Evolutionary conservation across 805 yeast genomes (phyloP), one percentile per base, ranked within the genome.

Genomic region (Candida suzukii): DNA sequence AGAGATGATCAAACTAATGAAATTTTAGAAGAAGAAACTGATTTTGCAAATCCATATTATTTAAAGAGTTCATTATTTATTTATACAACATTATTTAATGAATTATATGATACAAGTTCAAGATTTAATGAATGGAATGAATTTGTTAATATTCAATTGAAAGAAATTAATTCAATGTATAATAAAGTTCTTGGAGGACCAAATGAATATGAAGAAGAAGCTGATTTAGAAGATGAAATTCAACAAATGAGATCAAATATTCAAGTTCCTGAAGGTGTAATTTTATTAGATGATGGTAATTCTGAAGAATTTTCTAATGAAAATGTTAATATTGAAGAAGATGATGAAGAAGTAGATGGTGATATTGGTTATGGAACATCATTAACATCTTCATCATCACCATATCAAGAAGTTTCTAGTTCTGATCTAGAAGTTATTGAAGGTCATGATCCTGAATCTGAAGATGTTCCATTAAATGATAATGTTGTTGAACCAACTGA

Each of bases 151-250:
- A 73, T 68, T 10, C 62, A 71, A 17, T 56, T 76, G 35, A 63
- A 73, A 39, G 73, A 73, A 40, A 73, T 78, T 11, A 64, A 79
- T 45, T 76, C 74, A 39, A 68, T 74, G 58, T 75, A 76, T 51
- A 76, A 74, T 54, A 78, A 73, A 22, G 79, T 76, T 3, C 56
- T 76, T 25, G 82, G 81, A 3, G 74, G 77, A 41, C 64, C 64
- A 8, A 60, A 57, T 31, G 65, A 60, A 27, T 35, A 51, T 21
- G 41, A 42, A 4, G 42, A 36, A 11, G 41, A 32, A 14, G 44
- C 30, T 29, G 38, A 28, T n/a, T 37, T 39, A 2, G 43, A 41
- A 8, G 45, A 45, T 18, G 41, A 37, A 7, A 33, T 27, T 14
- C 28, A 26, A 19, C 37, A 37, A 13, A 10, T 22, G 30, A 22